These are phyloP conservation scores for Annulohypoxylon moriforme DNA, from an alignment of 495 filamentous ascomycete species.

Conservation along the genomic window DNA sequence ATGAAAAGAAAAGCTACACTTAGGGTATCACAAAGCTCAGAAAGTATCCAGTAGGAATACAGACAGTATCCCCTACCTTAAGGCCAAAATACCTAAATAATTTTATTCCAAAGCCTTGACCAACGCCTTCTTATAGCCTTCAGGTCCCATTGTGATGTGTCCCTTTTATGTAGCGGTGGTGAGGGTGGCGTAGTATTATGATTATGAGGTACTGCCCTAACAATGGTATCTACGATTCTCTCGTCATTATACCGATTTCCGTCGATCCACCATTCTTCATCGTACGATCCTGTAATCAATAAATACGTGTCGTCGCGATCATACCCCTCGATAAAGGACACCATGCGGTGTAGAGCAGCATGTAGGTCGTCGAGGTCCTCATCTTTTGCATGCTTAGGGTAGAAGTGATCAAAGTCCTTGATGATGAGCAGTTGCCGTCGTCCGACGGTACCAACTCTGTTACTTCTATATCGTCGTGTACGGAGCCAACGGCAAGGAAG, in stretches of 20 bases:
- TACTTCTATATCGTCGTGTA: background rate
- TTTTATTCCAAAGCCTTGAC: background rate
- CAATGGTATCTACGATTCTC: background rate
- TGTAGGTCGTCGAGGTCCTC: conserved; percentile 9
- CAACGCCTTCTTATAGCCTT: background rate
- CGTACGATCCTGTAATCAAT: background rate
- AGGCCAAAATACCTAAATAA: background rate
- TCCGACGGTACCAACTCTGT: background rate
- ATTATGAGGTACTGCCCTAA: conserved; percentile 4
- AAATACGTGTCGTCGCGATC: background rate
- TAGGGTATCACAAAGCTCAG: background rate
- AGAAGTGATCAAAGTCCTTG: conserved; percentile 7
- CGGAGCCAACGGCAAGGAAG: conserved; percentile 6
- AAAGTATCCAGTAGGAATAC: background rate
- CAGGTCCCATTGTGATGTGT: background rate
- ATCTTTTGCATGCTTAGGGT: background rate
- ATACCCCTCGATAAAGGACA: background rate
- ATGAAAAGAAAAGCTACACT: background rate
- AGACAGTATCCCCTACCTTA: background rate
- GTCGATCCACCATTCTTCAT: conserved; percentile 8
- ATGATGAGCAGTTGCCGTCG: conserved; percentile 3
- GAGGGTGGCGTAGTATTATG: conserved; percentile 4
- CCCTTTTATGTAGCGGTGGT: background rate
- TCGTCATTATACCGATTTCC: conserved; percentile 1
- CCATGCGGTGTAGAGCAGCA: background rate